A percentile compares a stretch with the other conserved stretches of the same genome.
Conservation (phyloP, 2,329 filamentous ascomycete species). For the Fusarium subtropicale region DNA sequence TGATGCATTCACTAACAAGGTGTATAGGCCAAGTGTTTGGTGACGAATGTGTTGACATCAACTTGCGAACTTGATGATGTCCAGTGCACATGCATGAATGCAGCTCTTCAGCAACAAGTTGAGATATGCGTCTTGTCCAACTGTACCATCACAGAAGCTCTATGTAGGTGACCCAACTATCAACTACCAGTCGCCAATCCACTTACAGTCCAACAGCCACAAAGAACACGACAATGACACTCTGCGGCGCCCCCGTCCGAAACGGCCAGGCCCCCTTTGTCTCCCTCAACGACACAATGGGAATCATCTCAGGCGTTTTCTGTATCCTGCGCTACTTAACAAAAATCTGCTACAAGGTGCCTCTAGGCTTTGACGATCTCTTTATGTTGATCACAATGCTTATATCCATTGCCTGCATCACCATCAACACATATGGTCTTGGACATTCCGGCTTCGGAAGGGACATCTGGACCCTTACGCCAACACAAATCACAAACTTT, state of each 20-base stretch:
- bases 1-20: background rate
- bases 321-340: slow-evolving; percentile 56
- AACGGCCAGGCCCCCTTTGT: slow-evolving; percentile 46
- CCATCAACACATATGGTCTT: slow-evolving; percentile 49
- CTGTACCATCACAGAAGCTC: slow-evolving; percentile 48
- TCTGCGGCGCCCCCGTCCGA: slow-evolving; percentile 28
- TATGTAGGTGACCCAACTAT: slow-evolving; percentile 42
- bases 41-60: slow-evolving; percentile 38
- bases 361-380: slow-evolving; percentile 56
- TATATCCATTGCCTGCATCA: slow-evolving; percentile 46
- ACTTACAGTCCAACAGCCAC: slow-evolving; percentile 25
- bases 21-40: slow-evolving; percentile 45
- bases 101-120: slow-evolving; percentile 40
- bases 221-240: background rate
- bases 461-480: slow-evolving; percentile 63
- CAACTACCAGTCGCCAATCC: no score
- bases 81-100: slow-evolving; percentile 50
- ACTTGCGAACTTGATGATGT: slow-evolving; percentile 43
- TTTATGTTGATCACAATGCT: slow-evolving; percentile 49
- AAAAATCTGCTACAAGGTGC: slow-evolving; percentile 50
- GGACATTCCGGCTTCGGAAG: slow-evolving; percentile 58
- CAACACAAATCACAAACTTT: slow-evolving; percentile 57
- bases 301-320: slow-evolving; percentile 53
- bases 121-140: slow-evolving; percentile 43
- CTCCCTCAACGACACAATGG: slow-evolving; percentile 43